Evolutionary conservation across 2,329 filamentous ascomycete species (phyloP).

Genomic region (Phyllosticta paracitricarpa): DNA sequence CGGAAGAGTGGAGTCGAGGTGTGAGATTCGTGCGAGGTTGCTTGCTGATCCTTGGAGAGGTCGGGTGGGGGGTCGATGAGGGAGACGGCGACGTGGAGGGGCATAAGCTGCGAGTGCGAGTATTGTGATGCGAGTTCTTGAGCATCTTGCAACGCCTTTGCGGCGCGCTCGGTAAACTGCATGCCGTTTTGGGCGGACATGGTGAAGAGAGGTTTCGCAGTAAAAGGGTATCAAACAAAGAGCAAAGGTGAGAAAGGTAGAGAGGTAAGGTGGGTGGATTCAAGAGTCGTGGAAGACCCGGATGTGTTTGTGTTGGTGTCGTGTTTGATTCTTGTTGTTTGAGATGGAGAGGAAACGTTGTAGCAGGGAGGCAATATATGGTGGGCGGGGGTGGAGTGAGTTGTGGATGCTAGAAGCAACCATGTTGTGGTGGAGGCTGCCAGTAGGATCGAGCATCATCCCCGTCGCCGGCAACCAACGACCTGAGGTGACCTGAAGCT

Average conservation of each 20-base stretch:
- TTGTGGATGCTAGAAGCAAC: slow-evolving; percentile 1
- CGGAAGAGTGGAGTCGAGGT: slow-evolving; percentile 71
- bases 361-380: slow-evolving; percentile 4
- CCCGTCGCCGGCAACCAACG: neutral
- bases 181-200: slow-evolving; percentile 54
- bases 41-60: slow-evolving; percentile 68
- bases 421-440: slow-evolving; percentile 1
- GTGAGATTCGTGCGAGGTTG: slow-evolving; percentile 51
- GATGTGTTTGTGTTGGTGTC: neutral
- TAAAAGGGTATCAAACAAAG: slow-evolving; percentile 2
- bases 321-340: neutral
- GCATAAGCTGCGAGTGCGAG: slow-evolving; percentile 79
- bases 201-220: neutral
- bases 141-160: slow-evolving; percentile 81
- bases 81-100: slow-evolving; percentile 78
- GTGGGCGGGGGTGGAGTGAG: neutral
- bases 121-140: slow-evolving; percentile 84
- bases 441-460: slow-evolving; percentile 3
- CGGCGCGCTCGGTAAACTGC: slow-evolving; percentile 89
- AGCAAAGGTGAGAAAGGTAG: neutral
- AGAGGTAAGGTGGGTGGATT: neutral
- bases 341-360: neutral
- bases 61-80: slow-evolving; percentile 68
- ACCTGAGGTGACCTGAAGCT: neutral
- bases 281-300: neutral